Base-by-base conservation (phyloP, 768 basidiomycete genomes). In the Rhodotorula babjevae region DNA sequence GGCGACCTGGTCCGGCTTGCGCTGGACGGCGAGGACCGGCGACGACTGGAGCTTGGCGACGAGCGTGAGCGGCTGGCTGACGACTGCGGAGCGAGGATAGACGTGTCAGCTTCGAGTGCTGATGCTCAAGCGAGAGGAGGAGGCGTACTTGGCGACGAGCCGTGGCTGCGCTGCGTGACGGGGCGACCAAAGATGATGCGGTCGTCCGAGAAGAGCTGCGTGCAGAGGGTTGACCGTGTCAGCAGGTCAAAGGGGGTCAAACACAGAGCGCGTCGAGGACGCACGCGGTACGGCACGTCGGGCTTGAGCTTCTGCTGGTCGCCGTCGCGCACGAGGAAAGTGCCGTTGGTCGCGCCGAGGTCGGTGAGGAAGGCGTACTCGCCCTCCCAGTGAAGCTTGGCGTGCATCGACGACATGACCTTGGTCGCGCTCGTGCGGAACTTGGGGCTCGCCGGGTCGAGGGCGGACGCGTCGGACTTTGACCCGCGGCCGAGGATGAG, bases 371-470 rank as follows among this genome's bases (percentile, higher is more conserved):
- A 33, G 42, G 63, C 50, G 25, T 33, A 6, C 18, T 33, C 67
- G 33, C 53, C 33, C 11, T n/a, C 27, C 71, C 71, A 72, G 25
- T 33, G 46, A 31, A 72, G 3, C 19, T 0, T 1, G 29, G 67
- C 63, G 53, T 72, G 67, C 19, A 1, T 9, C 42, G 33, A 49
- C n/a, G 63, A 65, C 71, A 72, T 72, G 46, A 72, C 71, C 63
- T 67, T 72, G 50, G 67, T 68, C 33, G 40, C 40, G 42, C 42
- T 36, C 14, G 42, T 50, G 31, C 71, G 57, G 61, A 72, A 67
- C 57, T 65, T 55, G 31, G 57, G 57, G 23, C 42, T 25, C 25
- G 44, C 1, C 25, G 63, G 67, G 52, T 67, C 66, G 27, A 49
- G 25, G 9, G 63, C 63, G 19, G 47, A 50, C 6, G 33, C 2